Percentiles rank a stretch among this genome's conserved stretches.
Evolutionary conservation across 2,329 filamentous ascomycete genomes (phyloP).

Genomic region (Fonsecaea pedrosoi): DNA sequence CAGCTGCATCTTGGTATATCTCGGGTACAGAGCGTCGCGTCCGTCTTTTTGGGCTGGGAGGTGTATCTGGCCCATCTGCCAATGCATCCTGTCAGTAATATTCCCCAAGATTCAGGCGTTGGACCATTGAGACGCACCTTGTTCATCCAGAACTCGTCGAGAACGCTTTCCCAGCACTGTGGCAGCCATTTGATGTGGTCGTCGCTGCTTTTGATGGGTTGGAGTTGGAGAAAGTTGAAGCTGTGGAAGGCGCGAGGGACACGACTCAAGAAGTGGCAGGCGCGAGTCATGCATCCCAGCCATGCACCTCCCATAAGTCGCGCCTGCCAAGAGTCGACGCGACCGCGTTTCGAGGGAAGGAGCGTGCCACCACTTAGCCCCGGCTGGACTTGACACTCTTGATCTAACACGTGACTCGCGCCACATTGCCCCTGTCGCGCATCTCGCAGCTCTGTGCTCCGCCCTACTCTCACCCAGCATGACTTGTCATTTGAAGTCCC

Average conservation of each 20-base stretch:
- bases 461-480: conserved; percentile 10
- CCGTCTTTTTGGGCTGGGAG: conserved; percentile 53
- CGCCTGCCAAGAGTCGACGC: conserved; percentile 24
- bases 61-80: conserved; percentile 32
- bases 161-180: conserved; percentile 53
- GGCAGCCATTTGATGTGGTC: conserved; percentile 45
- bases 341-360: conserved; percentile 12
- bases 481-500: conserved; percentile 22
- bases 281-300: conserved; percentile 26
- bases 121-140: conserved; percentile 47
- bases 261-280: conserved; percentile 27
- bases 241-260: conserved; percentile 32
- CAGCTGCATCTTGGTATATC: conserved; percentile 46
- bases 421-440: not conserved
- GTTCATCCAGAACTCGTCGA: conserved; percentile 46
- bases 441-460: conserved; percentile 10
- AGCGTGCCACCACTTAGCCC: conserved; percentile 12
- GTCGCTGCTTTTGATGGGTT: conserved; percentile 47
- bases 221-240: conserved; percentile 22
- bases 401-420: not conserved
- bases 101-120: conserved; percentile 21
- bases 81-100: conserved; percentile 16
- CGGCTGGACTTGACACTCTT: conserved; percentile 12
- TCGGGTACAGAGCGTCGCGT: conserved; percentile 52
- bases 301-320: not conserved